Evolutionary conservation across 2,329 filamentous ascomycete genomes (phyloP), one percentile per base, ranked within the genome.

Genomic region (Colletotrichum sp.): DNA sequence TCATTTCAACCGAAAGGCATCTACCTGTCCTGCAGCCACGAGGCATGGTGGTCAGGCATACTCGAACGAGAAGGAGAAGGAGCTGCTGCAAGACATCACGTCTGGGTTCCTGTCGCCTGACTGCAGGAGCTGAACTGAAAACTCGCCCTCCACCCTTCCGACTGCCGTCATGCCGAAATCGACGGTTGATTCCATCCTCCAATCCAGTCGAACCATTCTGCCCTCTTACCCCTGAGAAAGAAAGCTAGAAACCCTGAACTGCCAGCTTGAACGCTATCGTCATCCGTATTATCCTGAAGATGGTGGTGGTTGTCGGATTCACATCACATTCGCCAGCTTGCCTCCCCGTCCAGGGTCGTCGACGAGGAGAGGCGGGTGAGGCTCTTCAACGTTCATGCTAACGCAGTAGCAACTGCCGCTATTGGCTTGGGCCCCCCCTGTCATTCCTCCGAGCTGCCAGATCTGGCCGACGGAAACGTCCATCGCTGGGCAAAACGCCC

Each of bases 311-410:
- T 52, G 43, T 52, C n/a, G 43, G 43, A 52, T 52, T 21, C 43
- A 52, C 43, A 52, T 21, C 10, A 52, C n/a, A 52, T 52, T 52
- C 10, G 43, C 43, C 43, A 52, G n/a, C 10, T 52, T 52, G 2
- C 16, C 36, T 38, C 2, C 43, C 43, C 43, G 43, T 52, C n/a
- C 43, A 52, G 43, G n/a, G 43, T 52, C 43, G 43, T 52, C n/a
- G 6, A 52, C n/a, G n/a, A 52, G n/a, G n/a, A 52, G 48, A 24
- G 34, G 34, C 30, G n/a, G 36, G 28, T 75, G 73, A 72, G 73
- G 73, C 73, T 75, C 73, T 74, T 71, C 36, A n/a, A 52, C 61
- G 18, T 28, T 66, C 26, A 66, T 66, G 68, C 72, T 55, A 26
- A 43, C 55, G 28, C 32, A 21, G 32, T n/a, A 18, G 26, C 32